phyloP scores from a whole-genome alignment of 2,329 filamentous ascomycete genomes.

The Raffaelea arxii region DNA sequence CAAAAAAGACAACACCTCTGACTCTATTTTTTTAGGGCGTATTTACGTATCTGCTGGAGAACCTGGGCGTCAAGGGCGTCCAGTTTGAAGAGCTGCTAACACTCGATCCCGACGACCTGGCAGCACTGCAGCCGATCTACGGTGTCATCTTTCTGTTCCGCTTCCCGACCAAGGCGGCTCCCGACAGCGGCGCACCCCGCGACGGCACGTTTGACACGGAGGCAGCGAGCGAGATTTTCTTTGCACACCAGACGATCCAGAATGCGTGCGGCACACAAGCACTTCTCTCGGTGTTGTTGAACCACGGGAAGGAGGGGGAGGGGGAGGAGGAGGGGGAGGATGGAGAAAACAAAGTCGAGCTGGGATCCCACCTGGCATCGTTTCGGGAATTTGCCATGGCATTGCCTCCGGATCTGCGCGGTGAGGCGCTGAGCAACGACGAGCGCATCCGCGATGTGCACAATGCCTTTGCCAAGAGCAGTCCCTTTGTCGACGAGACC shows the following conservation, averaged over 20 bases:
- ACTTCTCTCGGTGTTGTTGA: constrained; percentile 81
- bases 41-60: constrained; percentile 91
- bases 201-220: constrained; percentile 75
- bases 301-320: constrained; percentile 49
- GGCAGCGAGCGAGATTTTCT: constrained; percentile 74
- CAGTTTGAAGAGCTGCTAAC: constrained; percentile 96
- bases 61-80: constrained; percentile 81
- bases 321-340: constrained; percentile 8
- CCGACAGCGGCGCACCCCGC: constrained; percentile 53
- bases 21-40: constrained; percentile 52
- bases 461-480: constrained; percentile 82
- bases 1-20: neutral
- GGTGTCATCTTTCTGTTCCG: constrained; percentile 99
- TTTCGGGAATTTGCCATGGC: constrained; percentile 85
- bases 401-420: constrained; percentile 64
- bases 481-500: constrained; percentile 89
- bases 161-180: constrained; percentile 59
- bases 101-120: constrained; percentile 67
- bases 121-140: constrained; percentile 68
- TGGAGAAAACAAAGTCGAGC: constrained; percentile 44
- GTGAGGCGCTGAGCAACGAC: constrained; percentile 51
- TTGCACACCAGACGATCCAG: constrained; percentile 94
- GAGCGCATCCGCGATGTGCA: constrained; percentile 69
- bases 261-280: constrained; percentile 98
- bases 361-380: constrained; percentile 60